Evolutionary conservation across 2,329 filamentous ascomycete species (phyloP).

Genomic region (Hirsutella minnesotensis): DNA sequence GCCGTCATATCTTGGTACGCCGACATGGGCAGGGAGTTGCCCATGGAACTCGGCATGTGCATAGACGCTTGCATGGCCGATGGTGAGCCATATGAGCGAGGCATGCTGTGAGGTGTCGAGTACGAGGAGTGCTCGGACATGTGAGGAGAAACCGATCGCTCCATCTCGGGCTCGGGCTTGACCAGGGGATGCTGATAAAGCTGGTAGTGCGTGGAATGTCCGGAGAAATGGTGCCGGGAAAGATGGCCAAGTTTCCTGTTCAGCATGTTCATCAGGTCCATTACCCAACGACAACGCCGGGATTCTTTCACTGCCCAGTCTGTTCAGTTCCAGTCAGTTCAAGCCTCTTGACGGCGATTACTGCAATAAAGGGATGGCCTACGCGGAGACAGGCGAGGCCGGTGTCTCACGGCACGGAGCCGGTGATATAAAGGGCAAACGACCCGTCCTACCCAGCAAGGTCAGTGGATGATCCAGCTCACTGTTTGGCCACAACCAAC

Average conservation of each 20-base stretch:
- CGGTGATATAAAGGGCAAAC: slow-evolving; percentile 2
- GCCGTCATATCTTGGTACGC: slow-evolving; percentile 23
- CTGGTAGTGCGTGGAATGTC: slow-evolving; percentile 18
- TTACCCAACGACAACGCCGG: slow-evolving; percentile 34
- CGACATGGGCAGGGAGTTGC: slow-evolving; percentile 28
- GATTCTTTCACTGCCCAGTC: slow-evolving; percentile 26
- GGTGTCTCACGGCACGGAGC: slow-evolving; percentile 13
- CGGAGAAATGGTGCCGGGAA: slow-evolving; percentile 19
- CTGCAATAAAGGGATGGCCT: background rate
- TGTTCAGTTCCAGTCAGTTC: slow-evolving; percentile 8
- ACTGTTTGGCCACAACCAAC: slow-evolving; percentile 1
- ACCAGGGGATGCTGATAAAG: slow-evolving; percentile 19
- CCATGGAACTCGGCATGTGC: slow-evolving; percentile 31
- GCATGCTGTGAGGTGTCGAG: slow-evolving; percentile 35
- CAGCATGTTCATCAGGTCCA: slow-evolving; percentile 41
- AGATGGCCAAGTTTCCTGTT: slow-evolving; percentile 33
- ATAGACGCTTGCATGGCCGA: slow-evolving; percentile 38
- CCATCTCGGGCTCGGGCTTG: slow-evolving; percentile 29
- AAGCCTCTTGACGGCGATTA: background rate
- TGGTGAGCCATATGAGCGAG: slow-evolving; percentile 41
- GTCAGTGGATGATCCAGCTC: slow-evolving; percentile 1
- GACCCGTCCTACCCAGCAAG: background rate
- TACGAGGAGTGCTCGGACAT: slow-evolving; percentile 48
- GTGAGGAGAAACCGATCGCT: slow-evolving; percentile 45
- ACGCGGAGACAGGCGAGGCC: slow-evolving; percentile 5